Evolutionary conservation across 768 basidiomycete genomes (phyloP).

Genomic region (Daedalea quercina): DNA sequence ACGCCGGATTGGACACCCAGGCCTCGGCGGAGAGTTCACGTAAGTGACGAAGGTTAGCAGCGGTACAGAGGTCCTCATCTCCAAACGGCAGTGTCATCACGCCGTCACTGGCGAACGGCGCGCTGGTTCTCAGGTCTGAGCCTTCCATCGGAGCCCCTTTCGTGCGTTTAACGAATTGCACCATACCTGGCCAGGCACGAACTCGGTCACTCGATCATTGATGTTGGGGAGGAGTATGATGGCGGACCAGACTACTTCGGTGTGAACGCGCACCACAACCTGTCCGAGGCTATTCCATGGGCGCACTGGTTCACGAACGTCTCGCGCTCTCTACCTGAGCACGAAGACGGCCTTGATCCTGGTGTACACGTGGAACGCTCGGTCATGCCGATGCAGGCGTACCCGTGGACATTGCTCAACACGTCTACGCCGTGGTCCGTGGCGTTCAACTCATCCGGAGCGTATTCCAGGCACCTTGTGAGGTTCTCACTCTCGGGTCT

Average conservation of each 20-base stretch:
- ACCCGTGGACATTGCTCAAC: conserved; percentile 73
- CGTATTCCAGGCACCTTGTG: conserved; percentile 52
- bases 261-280: conserved; percentile 48
- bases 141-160: background rate
- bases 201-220: conserved; percentile 73
- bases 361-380: conserved; percentile 52
- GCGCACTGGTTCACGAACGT: conserved; percentile 54
- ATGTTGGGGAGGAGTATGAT: conserved; percentile 81
- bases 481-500: conserved; percentile 72
- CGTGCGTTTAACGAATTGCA: background rate
- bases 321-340: conserved; percentile 1
- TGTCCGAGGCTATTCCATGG: conserved; percentile 49
- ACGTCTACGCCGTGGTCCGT: conserved; percentile 50
- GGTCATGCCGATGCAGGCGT: conserved; percentile 67
- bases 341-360: conserved; percentile 8
- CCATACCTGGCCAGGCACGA: conserved; percentile 40
- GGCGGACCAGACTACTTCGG: conserved; percentile 72
- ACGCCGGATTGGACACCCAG: conserved; percentile 24
- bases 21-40: conserved; percentile 76
- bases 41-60: conserved; percentile 27
- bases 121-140: conserved; percentile 53
- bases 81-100: conserved; percentile 53
- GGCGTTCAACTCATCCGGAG: conserved; percentile 57
- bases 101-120: conserved; percentile 65
- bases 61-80: background rate